Evolutionary conservation across 2,329 filamentous ascomycete species (phyloP), one percentile per base, ranked within the genome.

Genomic region (Saccharata proteae): DNA sequence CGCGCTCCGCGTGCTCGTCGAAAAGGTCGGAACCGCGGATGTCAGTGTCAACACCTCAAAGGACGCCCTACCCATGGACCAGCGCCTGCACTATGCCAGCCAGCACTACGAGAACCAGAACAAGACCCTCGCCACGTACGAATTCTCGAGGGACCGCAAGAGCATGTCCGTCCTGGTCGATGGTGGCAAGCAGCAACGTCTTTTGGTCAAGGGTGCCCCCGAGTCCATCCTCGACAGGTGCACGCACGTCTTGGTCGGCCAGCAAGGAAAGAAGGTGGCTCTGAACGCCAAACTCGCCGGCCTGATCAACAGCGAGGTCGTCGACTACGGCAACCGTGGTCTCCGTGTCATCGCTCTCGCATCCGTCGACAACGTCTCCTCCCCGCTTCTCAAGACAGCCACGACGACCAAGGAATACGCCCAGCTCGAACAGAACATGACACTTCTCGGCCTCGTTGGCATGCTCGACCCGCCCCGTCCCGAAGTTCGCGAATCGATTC

Each of bases 101-200:
- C 70, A 76, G 41, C 77, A 77, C 59, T 94, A 93, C 54, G 86
- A 93, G 60, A 68, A 74, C 43, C 70, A 73, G 43, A 72, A 77
- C 29, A 74, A 75, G 31, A 75, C 80, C 24, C 67, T 93, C 35
- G 79, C 86, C 6, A 93, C 85, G 8, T 98, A 84, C 47, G 90
- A 98, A 54, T 98, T 98, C 61, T 96, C 90, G 1, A 77, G 90
- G 46, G 90, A 98, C 58, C 76, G 90, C 40, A 98, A 98, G 73
- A 96, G 88, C 59, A 98, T 98, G 90, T 98, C 90, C 28, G 92
- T 98, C 20, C 64, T 96, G 37, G 83, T 92, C 40, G 71, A 79
- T 42, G 69, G 71, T 33, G 77, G 71, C 34, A 65, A 67, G 29
- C 59, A 74, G 31, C 74, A 90, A 61, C 85, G 80, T 54, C 75